Evolutionary conservation across 371 early-diverging fungal species (phyloP), one percentile per base, ranked within the genome.

Genomic region (Rhizopus microsporus): DNA sequence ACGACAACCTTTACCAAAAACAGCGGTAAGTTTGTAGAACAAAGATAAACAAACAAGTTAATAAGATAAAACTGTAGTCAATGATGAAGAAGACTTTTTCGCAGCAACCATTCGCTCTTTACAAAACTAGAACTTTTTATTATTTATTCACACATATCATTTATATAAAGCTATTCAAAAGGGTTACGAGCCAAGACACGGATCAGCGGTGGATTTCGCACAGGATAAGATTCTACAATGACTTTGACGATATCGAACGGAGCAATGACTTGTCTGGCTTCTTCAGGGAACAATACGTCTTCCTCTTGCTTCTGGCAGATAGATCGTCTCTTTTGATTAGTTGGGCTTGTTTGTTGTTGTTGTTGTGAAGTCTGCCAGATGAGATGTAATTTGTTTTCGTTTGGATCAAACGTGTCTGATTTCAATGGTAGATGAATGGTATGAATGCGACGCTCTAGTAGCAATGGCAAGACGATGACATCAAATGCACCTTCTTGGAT

Each of bases 121-220:
- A n/a, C 75, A 80, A 46, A 8, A 29, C 7, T n/a, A 46, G 29
- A 29, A 46, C 13, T 2, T 10, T 37, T 5, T 37, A 5, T 37
- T 37, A 5, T 37, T 37, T 37, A 3, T 37, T 13, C 7, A 37
- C 38, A 37, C 38, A 37, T 5, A 37, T 23, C 23, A 23, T 23
- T 23, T 23, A 23, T 46, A 29, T 46, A 5, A n/a, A 29, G 15
- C 23, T 23, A 23, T 46, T 46, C 59, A 69, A 79, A 79, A 23
- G 88, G 89, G 65, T 88, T 84, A 45, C 82, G 80, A 12, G 88
- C 84, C 53, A 82, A 69, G 29, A 88, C 75, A 64, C 86, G 84
- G 58, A 88, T 81, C 47, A 86, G 77, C 31, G 88, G 88, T 6
- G 90, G 90, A 16, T 80, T 87, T 38, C 81, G 72, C 23, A 74